A percentile compares a stretch with the other conserved stretches of the same genome.
phyloP scores from a whole-genome alignment of 805 yeast species.

The Candida ipomoeae region DNA sequence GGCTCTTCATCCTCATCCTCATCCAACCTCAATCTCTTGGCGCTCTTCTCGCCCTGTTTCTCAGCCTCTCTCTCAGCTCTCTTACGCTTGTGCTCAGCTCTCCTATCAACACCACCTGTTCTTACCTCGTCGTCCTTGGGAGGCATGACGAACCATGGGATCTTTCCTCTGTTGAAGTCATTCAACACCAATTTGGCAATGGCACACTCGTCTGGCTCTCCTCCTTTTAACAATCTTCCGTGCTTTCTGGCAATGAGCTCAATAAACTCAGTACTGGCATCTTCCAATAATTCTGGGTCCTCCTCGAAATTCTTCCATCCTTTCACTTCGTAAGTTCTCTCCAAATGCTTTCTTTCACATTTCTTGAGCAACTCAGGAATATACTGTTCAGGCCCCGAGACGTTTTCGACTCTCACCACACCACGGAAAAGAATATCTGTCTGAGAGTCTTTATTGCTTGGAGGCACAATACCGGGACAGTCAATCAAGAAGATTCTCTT shows the following conservation, averaged over 20 bases:
- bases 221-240: slow-evolving; percentile 92
- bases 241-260: slow-evolving; percentile 89
- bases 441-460: slow-evolving; percentile 82
- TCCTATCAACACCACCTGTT: slow-evolving; percentile 51
- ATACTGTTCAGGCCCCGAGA: slow-evolving; percentile 90
- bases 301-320: slow-evolving; percentile 68
- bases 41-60: slow-evolving; percentile 24
- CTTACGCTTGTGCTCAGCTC: slow-evolving; percentile 50
- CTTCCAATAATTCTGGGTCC: slow-evolving; percentile 43
- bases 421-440: slow-evolving; percentile 93
- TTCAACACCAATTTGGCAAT: slow-evolving; percentile 86
- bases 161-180: slow-evolving; percentile 95
- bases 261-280: slow-evolving; percentile 61
- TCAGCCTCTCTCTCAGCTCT: slow-evolving; percentile 46
- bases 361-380: slow-evolving; percentile 81
- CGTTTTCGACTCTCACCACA: slow-evolving; percentile 98
- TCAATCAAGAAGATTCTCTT: slow-evolving; percentile 92
- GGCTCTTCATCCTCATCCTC: slow-evolving; percentile 20
- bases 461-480: slow-evolving; percentile 99
- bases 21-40: slow-evolving; percentile 21
- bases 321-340: slow-evolving; percentile 89
- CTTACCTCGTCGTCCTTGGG: slow-evolving; percentile 65
- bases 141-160: slow-evolving; percentile 97
- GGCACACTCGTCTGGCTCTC: slow-evolving; percentile 95
- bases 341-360: slow-evolving; percentile 85